Evolutionary conservation across 1,284 basidiomycete genomes (phyloP).

Genomic region (Erythrobasidium hasegawianum): DNA sequence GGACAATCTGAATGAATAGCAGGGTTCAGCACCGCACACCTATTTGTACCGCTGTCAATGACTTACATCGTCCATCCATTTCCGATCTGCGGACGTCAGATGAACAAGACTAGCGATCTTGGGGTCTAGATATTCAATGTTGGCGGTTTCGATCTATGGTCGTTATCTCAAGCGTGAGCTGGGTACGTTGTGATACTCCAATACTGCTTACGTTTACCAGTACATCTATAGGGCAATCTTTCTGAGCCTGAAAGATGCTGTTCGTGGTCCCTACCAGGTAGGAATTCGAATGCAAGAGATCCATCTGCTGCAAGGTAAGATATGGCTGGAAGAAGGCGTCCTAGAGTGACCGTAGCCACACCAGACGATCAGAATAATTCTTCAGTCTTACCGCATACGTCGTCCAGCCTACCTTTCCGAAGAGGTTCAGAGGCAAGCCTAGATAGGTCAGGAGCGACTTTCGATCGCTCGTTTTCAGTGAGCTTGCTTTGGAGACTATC

Average conservation of each 20-base stretch:
- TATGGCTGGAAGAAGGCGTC: conserved; percentile 98
- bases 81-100: conserved; percentile 86
- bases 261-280: conserved; percentile 91
- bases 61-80: conserved; percentile 76
- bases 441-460: conserved; percentile 86
- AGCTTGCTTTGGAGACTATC: conserved; percentile 65
- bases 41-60: background rate
- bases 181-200: too few relatives aligned
- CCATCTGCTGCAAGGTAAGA: conserved; percentile 90
- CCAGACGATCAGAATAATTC: too few relatives aligned
- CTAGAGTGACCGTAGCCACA: conserved; percentile 53
- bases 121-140: conserved; percentile 78
- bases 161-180: too few relatives aligned
- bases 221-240: conserved; percentile 73
- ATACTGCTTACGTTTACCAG: conserved; percentile 70
- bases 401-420: conserved; percentile 49
- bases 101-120: conserved; percentile 70
- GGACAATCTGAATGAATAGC: conserved; percentile 55
- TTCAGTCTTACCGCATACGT: too few relatives aligned
- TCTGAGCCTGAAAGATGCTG: conserved; percentile 89
- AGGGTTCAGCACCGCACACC: background rate
- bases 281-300: conserved; percentile 69
- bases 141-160: conserved; percentile 79
- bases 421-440: conserved; percentile 75
- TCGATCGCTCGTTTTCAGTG: conserved; percentile 81